Conservation (phyloP, 768 basidiomycete genomes). For the Russula earlei region DNA sequence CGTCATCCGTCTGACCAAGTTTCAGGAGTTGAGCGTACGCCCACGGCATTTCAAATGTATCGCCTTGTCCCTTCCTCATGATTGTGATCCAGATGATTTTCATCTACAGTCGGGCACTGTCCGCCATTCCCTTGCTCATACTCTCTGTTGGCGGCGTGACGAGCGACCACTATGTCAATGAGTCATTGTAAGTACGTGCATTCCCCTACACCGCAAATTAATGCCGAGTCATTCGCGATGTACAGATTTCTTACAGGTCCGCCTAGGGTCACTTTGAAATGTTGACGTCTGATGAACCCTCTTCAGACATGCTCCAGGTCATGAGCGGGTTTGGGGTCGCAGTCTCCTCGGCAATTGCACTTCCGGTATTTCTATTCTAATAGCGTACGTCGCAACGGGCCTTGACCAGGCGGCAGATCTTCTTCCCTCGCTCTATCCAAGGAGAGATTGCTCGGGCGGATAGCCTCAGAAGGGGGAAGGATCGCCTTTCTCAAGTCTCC, state of each 20-base stretch:
- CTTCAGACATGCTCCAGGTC: background rate
- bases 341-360: background rate
- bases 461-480: conserved; percentile 25
- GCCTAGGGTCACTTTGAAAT: background rate
- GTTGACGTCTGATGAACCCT: background rate
- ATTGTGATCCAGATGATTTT: conserved; percentile 46
- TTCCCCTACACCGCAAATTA: no score
- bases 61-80: no score
- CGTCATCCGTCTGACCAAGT: conserved; percentile 63
- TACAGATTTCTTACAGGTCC: background rate
- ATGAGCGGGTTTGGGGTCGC: background rate
- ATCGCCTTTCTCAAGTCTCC: background rate
- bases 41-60: no score
- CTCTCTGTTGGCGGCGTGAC: conserved; percentile 60
- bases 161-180: conserved; percentile 52
- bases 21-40: conserved; percentile 44
- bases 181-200: conserved; percentile 36
- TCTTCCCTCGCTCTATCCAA: conserved; percentile 74
- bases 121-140: conserved; percentile 54
- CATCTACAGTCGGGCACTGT: conserved; percentile 37
- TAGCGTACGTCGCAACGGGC: conserved; percentile 27
- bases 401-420: conserved; percentile 33
- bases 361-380: conserved; percentile 18
- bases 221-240: background rate
- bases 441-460: conserved; percentile 40